Base-by-base conservation (phyloP, 352 stramenopile species). In the Stramenopiles sp. region DNA sequence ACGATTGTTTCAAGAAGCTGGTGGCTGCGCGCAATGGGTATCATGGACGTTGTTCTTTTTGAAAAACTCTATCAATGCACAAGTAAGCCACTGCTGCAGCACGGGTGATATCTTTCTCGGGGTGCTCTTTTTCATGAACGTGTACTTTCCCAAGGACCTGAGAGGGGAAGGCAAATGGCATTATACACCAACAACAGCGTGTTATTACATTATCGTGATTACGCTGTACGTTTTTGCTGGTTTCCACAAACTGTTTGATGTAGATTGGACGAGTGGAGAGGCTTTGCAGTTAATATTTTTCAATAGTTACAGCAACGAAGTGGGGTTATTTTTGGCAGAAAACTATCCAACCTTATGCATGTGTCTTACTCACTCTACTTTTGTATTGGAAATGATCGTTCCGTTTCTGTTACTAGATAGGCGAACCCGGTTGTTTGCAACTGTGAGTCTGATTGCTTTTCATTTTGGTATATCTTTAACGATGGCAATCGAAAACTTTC, bases 321-420 rank as follows among this genome's bases (percentile, higher is more conserved):
- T 63, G 12, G 43, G 43, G 12, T 18, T 63, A 25, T 63, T 18
- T 63, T 25, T 63, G 12, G 43, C 12, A 63, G 25, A 63, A 25
- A 63, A 63, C 25, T 63, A 18, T 63, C 43, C 43, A 63, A 63
- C 25, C 12, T 63, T 63, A 63, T 63, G 43, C 43, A 63, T 63
- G 25, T 12, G 12, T 18, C 25, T 63, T 12, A 12, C 12, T 18
- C 43, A 25, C 25, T 63, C 43, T 12, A 63, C 43, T 18, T 63
- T 63, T 63, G 25, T 63, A 18, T 12, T 63, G 25, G 43, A 63
- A 63, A 63, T 63, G 43, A 63, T 63, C 25, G 43, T 63, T 18
- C 43, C 43, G 25, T 63, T 63, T 63, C 25, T 63, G 12, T 63
- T 63, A 63, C 25, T 63, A 25, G 25, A 18, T 18, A 12, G 12